Evolutionary conservation across 73 alveolate species (phyloP), one percentile per base, ranked within the genome.

Genomic region (Paramecium biaurelia): DNA sequence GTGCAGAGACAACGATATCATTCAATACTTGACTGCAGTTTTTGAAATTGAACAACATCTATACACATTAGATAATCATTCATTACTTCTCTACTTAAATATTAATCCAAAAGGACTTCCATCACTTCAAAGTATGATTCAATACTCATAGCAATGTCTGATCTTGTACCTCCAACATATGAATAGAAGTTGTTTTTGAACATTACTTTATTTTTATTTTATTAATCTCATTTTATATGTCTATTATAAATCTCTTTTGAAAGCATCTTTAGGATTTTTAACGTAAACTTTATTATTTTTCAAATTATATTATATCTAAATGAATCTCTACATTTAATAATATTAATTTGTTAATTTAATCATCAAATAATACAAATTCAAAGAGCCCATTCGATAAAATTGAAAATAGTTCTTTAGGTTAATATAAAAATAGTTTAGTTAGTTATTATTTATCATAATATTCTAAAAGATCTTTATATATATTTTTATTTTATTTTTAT

Each of bases 11-110:
- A 18, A 43, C 56, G 23, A 47, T 43, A 47, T 79, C 56, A 43
- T 79, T 43, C 28, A 79, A 18, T 20, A 79, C 56, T 79, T 47
- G 42, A 41, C 63, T 30, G 70, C 70, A 43, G 56, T 79, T 79
- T 45, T 79, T 79, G 90, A 79, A 79, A 47, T 79, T 79, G 41
- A 79, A 30, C 74, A 79, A 30, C 90, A 79, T 79, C 90, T 79
- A 79, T 2, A 14, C 10, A 41, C 6, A 43, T 79, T 23, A 43
- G 11, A 53, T 53, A 47, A 34, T n/a, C 21, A 43, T 23, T 72
- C 38, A 10, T 32, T 79, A 79, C 90, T 47, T 79, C 90, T 79
- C 90, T 79, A 47, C 90, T 79, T 34, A 79, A 79, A 79, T 79
- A 79, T 79, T 79, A 47, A 79, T 79, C 90, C 23, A 79, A 47